Percentiles rank a stretch among this genome's conserved stretches.
Conservation (phyloP, 2,329 filamentous ascomycete genomes). For the Fusarium sp. region DNA sequence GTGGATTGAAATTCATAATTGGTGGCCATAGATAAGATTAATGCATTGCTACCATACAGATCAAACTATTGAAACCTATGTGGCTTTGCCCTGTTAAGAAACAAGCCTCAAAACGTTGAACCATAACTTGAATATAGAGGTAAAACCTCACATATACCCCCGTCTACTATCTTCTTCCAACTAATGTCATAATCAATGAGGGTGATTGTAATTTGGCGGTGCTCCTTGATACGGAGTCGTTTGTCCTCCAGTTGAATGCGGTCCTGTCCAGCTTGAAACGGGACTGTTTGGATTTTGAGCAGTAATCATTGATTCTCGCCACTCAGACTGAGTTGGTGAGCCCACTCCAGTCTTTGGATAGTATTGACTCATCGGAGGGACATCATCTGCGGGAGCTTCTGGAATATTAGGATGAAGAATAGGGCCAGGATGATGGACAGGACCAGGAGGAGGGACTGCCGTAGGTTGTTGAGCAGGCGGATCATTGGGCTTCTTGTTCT, state of each 20-base stretch:
- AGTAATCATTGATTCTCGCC: constrained; percentile 19
- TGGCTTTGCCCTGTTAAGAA: neutral
- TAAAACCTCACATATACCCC: neutral
- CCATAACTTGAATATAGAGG: neutral
- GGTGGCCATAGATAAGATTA: no score
- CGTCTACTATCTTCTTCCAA: no score
- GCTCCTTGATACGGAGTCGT: constrained; percentile 4
- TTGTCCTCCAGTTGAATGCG: neutral
- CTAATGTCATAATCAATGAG: neutral
- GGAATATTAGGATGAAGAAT: neutral
- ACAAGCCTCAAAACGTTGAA: neutral
- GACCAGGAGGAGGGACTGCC: neutral
- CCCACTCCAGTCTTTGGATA: constrained; percentile 9
- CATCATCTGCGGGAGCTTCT: neutral
- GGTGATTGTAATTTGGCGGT: constrained; percentile 1
- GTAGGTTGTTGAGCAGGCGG: neutral
- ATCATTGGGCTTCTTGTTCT: constrained; percentile 12
- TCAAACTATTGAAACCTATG: neutral
- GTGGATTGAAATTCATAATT: no score
- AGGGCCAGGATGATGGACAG: neutral
- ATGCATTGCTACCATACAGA: no score
- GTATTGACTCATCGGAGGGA: constrained; percentile 14
- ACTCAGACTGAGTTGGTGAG: constrained; percentile 24
- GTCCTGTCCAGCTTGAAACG: constrained; percentile 19
- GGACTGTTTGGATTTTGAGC: constrained; percentile 16